phyloP scores from a whole-genome alignment of 495 filamentous ascomycete genomes.

The Aspergillus taichungensis region DNA sequence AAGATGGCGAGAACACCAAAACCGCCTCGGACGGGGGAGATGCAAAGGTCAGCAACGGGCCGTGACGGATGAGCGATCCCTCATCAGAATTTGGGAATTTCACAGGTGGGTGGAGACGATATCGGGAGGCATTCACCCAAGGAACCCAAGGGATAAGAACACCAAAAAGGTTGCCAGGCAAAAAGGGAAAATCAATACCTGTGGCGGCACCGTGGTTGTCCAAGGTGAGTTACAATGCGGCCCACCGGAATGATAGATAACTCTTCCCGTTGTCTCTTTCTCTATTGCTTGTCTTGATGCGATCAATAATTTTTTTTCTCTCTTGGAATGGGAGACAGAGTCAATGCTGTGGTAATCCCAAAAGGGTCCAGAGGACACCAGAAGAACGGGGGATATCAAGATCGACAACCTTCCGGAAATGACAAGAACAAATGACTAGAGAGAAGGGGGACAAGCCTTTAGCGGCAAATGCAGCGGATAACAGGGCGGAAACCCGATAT shows the following conservation, averaged over 20 bases:
- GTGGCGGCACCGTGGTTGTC: too few species aligned
- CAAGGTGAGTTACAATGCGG: too few species aligned
- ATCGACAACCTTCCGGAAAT: slow-evolving; percentile 11
- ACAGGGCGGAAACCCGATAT: too few species aligned
- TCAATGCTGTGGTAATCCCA: slow-evolving; percentile 3
- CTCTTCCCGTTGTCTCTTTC: too few species aligned
- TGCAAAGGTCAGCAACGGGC: slow-evolving; percentile 20
- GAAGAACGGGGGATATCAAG: slow-evolving; percentile 16
- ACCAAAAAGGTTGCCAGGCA: background rate
- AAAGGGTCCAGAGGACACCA: background rate
- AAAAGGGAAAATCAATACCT: background rate
- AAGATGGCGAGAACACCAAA: slow-evolving; percentile 13
- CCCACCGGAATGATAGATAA: too few species aligned
- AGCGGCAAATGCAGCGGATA: background rate
- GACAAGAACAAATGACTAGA: slow-evolving; percentile 7
- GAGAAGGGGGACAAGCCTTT: slow-evolving; percentile 2
- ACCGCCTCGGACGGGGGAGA: slow-evolving; percentile 13
- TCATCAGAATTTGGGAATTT: slow-evolving; percentile 10
- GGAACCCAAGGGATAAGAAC: slow-evolving; percentile 7
- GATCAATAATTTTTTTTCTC: too few species aligned
- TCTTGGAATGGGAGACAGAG: background rate
- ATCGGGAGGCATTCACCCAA: slow-evolving; percentile 14
- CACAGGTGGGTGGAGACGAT: slow-evolving; percentile 7
- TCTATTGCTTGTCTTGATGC: too few species aligned
- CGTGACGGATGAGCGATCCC: slow-evolving; percentile 17